Base-by-base conservation (phyloP, 345 rosid genomes). In the Hibiscus syriacus region DNA sequence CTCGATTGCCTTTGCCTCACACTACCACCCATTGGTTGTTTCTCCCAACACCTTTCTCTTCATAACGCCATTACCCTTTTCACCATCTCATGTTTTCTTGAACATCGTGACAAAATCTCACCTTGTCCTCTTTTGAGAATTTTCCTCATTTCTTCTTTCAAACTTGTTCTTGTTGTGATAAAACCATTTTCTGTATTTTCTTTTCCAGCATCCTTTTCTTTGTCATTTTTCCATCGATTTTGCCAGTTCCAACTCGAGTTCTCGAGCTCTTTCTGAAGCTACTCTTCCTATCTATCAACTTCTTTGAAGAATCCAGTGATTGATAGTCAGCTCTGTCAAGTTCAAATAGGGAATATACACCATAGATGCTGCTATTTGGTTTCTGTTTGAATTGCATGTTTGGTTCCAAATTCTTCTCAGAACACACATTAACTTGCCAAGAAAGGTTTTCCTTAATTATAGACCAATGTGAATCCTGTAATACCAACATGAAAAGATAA, bases 1-100 rank as follows among this genome's bases (percentile, higher is more conserved):
- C 59, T 64, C 92, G 13, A 34, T 68, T 2, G 52, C 78, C 69
- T 55, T 71, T 1, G 49, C 80, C 67, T 48, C 68, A 20, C 55
- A 11, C 26, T 48, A 66, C 23, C 38, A 66, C 39, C 79, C 68
- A 64, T 87, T 89, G 45, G 81, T 78, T 64, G 79, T 83, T 74
- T 87, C 96, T 4, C 60, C 70, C 66, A 87, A 64, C 38, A 75
- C 82, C 70, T 59, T 84, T 76, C 88, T 77, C 67, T 76, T 80
- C 32, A 26, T 30, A 19, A 9, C 17, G 10, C 43, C 71, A 46
- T 23, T 2, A 52, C 54, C 58, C 11, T 59, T 72, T 38, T 68
- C 75, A 34, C 55, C 32, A 16, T 20, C 62, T 2, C 69, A 2
- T 70, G 68, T 77, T 11, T 49, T 73, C 55, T 70, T 3, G 78